Percentiles rank a stretch among this genome's conserved stretches.
Evolutionary conservation across 140 eudicot species (phyloP).

Genomic region (Stevia rebaudiana): DNA sequence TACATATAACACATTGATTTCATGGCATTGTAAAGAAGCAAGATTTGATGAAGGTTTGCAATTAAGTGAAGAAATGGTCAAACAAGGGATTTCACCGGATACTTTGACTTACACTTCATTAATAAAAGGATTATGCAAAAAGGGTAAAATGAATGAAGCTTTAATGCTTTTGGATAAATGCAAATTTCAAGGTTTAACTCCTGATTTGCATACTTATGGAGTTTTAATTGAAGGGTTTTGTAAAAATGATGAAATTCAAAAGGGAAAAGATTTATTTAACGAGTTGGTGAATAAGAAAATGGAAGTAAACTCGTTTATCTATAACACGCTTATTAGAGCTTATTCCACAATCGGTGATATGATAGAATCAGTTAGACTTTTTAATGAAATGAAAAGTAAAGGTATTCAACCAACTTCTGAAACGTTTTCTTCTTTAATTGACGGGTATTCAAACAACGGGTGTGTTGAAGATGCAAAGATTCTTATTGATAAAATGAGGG

Average conservation of each 20-base stretch:
- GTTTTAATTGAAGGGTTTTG: slow-evolving; percentile 65
- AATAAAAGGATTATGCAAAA: slow-evolving; percentile 49
- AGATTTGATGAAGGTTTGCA: slow-evolving; percentile 53
- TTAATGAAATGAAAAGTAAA: slow-evolving; percentile 57
- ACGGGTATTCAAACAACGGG: slow-evolving; percentile 49
- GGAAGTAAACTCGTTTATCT: slow-evolving; percentile 45
- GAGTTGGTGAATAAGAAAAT: slow-evolving; percentile 38
- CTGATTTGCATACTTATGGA: slow-evolving; percentile 46
- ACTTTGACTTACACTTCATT: slow-evolving; percentile 50
- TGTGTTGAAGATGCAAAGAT: slow-evolving; percentile 43
- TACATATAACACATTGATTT: slow-evolving; percentile 67
- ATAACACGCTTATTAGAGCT: slow-evolving; percentile 56
- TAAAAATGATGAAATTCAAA: slow-evolving; percentile 47
- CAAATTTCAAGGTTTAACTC: slow-evolving; percentile 41
- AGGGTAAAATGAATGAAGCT: slow-evolving; percentile 78
- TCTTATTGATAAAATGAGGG: slow-evolving; percentile 51
- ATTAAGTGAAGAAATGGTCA: slow-evolving; percentile 59
- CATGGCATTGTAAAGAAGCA: slow-evolving; percentile 57
- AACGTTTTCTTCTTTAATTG: slow-evolving; percentile 57
- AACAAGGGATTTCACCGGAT: slow-evolving; percentile 49
- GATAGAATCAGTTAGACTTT: slow-evolving; percentile 47
- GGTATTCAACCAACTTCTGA: slow-evolving; percentile 38
- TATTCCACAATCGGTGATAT: slow-evolving; percentile 41
- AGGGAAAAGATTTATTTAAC: slow-evolving; percentile 47
- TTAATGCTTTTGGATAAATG: slow-evolving; percentile 42